Base-by-base conservation (phyloP, 75 land plant genomes). In the Adiantum capillusveneris region DNA sequence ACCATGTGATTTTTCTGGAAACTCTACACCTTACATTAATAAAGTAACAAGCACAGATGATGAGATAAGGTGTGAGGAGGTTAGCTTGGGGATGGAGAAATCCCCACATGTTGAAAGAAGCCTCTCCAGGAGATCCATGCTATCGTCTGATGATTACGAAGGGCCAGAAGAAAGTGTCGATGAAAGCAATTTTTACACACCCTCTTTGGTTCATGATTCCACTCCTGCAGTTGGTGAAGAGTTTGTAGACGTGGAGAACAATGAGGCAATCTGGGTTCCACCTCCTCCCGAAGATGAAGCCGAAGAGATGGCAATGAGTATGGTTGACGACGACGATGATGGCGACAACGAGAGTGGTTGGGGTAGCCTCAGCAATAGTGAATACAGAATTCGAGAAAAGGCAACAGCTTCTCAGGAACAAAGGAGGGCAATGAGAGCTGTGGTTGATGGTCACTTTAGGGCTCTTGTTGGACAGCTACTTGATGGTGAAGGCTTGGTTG, bases 241-340 rank as follows among this genome's bases (percentile, higher is more conserved):
- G 41, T 76, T 73, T 29, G 75, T 86, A 34, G 87, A 86, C 69
- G 71, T 86, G 70, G 82, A 80, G 75, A 73, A 73, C 51, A 79
- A 90, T 73, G 68, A 69, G 48, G 56, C 55, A 0, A 68, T 91
- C 30, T 87, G 88, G 88, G 62, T 53, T 44, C 94, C 86, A 61
- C 97, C 94, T 31, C 86, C 84, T 19, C 81, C 89, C 14, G 82
- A 84, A 18, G 78, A 73, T 62, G 80, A 68, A 56, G 69, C 68
- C 29, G 85, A 82, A 65, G 93, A 87, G 34, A 50, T 51, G 14
- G 84, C 81, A 50, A 60, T 53, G 48, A 64, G 49, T 25, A 72
- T 73, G 55, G 80, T 75, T 57, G 87, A 93, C 43, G 94, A 85
- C 1, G 94, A 88, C 37, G 92, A 87, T 43, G 89, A 92, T 36